phyloP scores from a whole-genome alignment of 2,329 filamentous ascomycete genomes.

The Phyllosticta citriasiana region DNA sequence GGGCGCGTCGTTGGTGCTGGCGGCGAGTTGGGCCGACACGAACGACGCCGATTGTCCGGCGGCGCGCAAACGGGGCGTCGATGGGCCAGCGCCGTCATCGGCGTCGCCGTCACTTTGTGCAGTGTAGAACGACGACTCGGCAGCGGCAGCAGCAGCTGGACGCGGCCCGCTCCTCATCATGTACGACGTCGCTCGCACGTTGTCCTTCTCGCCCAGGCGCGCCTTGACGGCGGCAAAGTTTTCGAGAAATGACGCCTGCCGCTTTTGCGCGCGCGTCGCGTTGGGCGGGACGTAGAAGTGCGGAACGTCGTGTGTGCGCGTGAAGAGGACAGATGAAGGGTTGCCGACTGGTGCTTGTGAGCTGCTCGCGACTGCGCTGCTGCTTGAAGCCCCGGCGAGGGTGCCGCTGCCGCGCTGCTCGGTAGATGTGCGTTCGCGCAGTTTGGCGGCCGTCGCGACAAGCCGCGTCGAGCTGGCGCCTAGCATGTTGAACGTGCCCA shows the following conservation, averaged over 20 bases:
- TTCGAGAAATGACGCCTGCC: conserved; percentile 5
- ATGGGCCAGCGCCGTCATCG: not conserved
- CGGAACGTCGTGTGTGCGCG: not conserved
- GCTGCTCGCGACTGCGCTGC: not conserved
- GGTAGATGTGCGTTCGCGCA: conserved; percentile 30
- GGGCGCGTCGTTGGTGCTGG: not conserved
- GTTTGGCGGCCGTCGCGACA: conserved; percentile 53
- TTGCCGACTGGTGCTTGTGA: not conserved
- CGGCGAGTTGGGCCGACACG: not conserved
- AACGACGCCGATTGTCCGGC: not conserved
- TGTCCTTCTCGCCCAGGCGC: conserved; percentile 7
- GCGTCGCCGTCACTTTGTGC: not conserved
- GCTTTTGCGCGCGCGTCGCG: conserved; percentile 4
- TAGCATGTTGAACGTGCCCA: conserved; percentile 55
- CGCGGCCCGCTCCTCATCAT: not conserved
- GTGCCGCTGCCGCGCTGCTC: conserved; percentile 64
- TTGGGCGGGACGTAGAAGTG: conserved; percentile 1
- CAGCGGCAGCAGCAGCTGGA: not conserved
- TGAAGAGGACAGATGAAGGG: not conserved
- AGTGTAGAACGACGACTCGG: not conserved
- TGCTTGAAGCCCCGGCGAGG: conserved; percentile 73
- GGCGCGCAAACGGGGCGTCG: not conserved
- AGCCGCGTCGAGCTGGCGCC: conserved; percentile 62
- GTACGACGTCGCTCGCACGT: not conserved
- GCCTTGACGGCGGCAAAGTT: conserved; percentile 4